Evolutionary conservation across 306 rosid genomes (phyloP), one percentile per base, ranked within the genome.

Genomic region (Hylodesmum podocarpum): DNA sequence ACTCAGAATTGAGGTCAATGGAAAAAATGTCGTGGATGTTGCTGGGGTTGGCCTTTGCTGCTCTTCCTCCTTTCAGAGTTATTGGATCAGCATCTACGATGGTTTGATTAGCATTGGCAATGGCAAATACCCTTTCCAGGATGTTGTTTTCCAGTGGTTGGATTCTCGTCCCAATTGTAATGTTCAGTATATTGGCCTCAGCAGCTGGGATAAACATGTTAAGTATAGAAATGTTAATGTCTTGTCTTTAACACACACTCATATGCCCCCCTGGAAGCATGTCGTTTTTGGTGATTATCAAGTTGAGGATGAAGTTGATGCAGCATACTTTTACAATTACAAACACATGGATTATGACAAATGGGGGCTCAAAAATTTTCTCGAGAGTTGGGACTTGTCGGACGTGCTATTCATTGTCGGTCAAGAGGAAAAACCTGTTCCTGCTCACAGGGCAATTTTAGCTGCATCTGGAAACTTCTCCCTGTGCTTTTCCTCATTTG

Each of bases 121-220:
- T 33, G 98, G 98, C 8, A 84, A 86, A 43, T 88, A 89, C 86
- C 97, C 98, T 76, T 92, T 90, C 72, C 96, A 94, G 80, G 88
- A 92, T 80, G 62, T 92, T 59, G 91, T 91, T 50, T 94, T 92
- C 81, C 96, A 94, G 78, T 94, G 98, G 98, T 62, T 91, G 54
- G 98, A 94, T 84, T 71, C 93, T 1, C 78, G 73, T 70, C 98
- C 98, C 9, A 90, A 84, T 77, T 90, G 89, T 44, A 87, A 85
- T 64, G 90, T 94, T 86, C 96, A 67, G 81, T 92, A 90, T 80
- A 76, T 94, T 66, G 98, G 98, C 54, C 98, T 94, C 46, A 91
- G 98, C 74, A 94, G 97, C 80, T 94, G 98, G 98, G 97, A 94
- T 67, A 94, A 94, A 64, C 98, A 94, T 72, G 98, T 94, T 8